Evolutionary conservation across 2,329 filamentous ascomycete genomes (phyloP).

Genomic region (Ophiosphaerella herpotricha): DNA sequence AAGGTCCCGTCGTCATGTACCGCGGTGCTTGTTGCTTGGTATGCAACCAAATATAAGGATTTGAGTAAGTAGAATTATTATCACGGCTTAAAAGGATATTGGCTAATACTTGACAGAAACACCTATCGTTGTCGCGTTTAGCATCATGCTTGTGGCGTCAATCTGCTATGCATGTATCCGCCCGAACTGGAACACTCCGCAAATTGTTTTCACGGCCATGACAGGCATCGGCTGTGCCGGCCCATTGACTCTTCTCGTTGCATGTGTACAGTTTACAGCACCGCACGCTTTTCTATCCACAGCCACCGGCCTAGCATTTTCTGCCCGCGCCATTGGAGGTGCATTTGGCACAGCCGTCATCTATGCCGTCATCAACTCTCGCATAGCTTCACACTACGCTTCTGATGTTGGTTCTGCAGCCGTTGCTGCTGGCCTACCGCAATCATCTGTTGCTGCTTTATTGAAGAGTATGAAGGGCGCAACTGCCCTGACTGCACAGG

Average conservation of each 20-base stretch:
- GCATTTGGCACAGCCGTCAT: constrained; percentile 40
- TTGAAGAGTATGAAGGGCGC: constrained; percentile 25
- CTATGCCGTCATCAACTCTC: constrained; percentile 33
- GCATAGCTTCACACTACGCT: constrained; percentile 25
- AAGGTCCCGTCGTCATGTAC: constrained; percentile 29
- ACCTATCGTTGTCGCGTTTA: constrained; percentile 32
- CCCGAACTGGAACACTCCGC: constrained; percentile 28
- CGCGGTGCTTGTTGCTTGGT: constrained; percentile 31
- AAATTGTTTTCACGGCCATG: constrained; percentile 34
- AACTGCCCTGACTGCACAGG: constrained; percentile 13
- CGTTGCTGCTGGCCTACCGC: constrained; percentile 26
- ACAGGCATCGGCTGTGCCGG: constrained; percentile 35
- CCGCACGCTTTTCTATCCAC: constrained; percentile 38
- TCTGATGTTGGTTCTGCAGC: constrained; percentile 27
- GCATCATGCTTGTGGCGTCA: constrained; percentile 32
- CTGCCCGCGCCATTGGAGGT: constrained; percentile 39
- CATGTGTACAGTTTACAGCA: constrained; percentile 38
- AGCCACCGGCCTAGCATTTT: constrained; percentile 40
- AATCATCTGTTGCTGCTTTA: constrained; percentile 20
- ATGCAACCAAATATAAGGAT: constrained; percentile 35
- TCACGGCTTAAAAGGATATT: not conserved
- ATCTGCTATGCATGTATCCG: constrained; percentile 33
- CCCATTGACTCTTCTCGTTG: constrained; percentile 38
- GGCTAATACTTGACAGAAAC: constrained; percentile 16
- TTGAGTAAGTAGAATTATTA: constrained; percentile 19